phyloP scores from a whole-genome alignment of 2,329 filamentous ascomycete species.

The Stachybotrys elegans region DNA sequence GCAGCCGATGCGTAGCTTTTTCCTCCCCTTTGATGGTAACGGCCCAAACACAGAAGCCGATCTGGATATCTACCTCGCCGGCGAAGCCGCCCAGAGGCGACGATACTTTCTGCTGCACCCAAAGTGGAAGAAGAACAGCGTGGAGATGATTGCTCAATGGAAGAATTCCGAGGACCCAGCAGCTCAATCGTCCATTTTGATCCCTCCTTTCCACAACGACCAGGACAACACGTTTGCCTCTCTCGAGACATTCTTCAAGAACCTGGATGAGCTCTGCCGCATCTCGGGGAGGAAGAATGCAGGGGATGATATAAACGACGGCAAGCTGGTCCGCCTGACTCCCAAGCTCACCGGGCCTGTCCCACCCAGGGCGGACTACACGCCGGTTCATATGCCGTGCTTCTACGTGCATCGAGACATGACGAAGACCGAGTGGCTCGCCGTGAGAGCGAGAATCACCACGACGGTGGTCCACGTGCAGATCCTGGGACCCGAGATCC shows the following conservation, averaged over 20 bases:
- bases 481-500: background rate
- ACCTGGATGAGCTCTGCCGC: background rate
- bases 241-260: background rate
- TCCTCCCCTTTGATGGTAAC: too few species aligned
- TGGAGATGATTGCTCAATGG: too few species aligned
- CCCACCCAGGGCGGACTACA: background rate
- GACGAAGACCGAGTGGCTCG: background rate
- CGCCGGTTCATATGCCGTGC: background rate
- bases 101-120: too few species aligned
- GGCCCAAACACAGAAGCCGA: too few species aligned
- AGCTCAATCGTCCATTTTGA: too few species aligned
- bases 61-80: too few species aligned
- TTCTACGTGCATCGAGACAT: background rate
- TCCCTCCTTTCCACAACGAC: background rate
- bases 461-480: background rate
- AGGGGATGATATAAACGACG: background rate
- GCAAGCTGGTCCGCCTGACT: background rate
- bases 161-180: too few species aligned
- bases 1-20: too few species aligned
- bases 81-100: too few species aligned
- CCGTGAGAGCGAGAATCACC: background rate
- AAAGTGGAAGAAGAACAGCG: too few species aligned
- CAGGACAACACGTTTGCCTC: background rate
- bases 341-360: background rate
- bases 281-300: too few species aligned